phyloP scores from a whole-genome alignment of 495 filamentous ascomycete species.

The Mytilinidion resinicola region DNA sequence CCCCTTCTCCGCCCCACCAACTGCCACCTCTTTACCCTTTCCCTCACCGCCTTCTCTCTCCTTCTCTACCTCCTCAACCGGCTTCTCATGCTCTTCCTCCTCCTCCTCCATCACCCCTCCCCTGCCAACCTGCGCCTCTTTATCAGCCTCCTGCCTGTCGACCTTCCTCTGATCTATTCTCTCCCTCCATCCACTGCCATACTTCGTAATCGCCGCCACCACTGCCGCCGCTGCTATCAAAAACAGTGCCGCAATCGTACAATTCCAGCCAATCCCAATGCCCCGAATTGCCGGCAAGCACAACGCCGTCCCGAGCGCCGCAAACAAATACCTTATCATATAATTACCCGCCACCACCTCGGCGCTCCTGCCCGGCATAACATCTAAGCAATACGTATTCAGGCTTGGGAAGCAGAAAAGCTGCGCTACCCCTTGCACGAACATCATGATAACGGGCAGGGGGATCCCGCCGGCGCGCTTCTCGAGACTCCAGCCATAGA shows the following conservation, averaged over 20 bases:
- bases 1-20: too few species aligned
- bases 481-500: conserved; percentile 70
- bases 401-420: conserved; percentile 66
- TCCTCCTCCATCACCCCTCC: too few species aligned
- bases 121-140: too few species aligned
- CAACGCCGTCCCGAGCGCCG: conserved; percentile 57
- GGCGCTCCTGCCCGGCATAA: conserved; percentile 58
- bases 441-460: conserved; percentile 63
- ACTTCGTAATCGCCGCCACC: conserved; percentile 44
- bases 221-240: conserved; percentile 44
- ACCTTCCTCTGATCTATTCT: conserved; percentile 42
- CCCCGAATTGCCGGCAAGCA: conserved; percentile 58
- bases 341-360: conserved; percentile 73
- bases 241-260: conserved; percentile 44
- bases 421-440: conserved; percentile 64
- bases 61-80: too few species aligned
- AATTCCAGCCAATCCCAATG: conserved; percentile 60
- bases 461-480: conserved; percentile 59
- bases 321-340: conserved; percentile 63
- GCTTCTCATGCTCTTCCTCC: too few species aligned
- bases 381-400: conserved; percentile 72
- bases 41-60: too few species aligned
- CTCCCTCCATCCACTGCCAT: conserved; percentile 52
- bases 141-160: too few species aligned
- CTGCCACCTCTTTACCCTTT: too few species aligned